Percentiles rank a stretch among this genome's conserved stretches.
These are phyloP conservation scores for Castanea mollissima DNA, from an alignment of 306 rosid genomes.

Conservation along the genomic window DNA sequence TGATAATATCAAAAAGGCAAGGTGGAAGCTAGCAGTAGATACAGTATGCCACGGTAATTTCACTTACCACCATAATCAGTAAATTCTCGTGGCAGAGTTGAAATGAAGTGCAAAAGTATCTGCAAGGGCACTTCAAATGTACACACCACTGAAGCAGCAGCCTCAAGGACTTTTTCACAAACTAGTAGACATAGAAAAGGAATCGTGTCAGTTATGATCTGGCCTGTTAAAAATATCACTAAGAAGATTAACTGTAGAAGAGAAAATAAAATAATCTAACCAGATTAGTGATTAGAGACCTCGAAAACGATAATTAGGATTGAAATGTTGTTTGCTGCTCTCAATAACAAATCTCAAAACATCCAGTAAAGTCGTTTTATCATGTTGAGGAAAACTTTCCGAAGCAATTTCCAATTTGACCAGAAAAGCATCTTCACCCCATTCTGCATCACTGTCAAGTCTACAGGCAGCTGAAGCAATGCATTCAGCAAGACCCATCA, in stretches of 20 bases:
- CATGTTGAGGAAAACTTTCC: constrained; percentile 37
- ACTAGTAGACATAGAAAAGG: constrained; percentile 50
- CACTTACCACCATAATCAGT: constrained; percentile 76
- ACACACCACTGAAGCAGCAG: constrained; percentile 74
- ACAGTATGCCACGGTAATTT: constrained; percentile 15
- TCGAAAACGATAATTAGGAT: constrained; percentile 86
- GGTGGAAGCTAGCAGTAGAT: constrained; percentile 11
- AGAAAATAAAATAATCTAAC: constrained; percentile 38
- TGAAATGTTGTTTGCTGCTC: constrained; percentile 94
- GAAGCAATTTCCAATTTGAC: constrained; percentile 30
- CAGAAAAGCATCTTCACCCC: constrained; percentile 27
- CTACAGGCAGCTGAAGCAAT: constrained; percentile 69
- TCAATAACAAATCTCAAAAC: constrained; percentile 73
- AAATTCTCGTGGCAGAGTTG: constrained; percentile 80
- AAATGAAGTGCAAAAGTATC: constrained; percentile 65
- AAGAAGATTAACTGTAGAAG: constrained; percentile 19
- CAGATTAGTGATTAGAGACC: constrained; percentile 50
- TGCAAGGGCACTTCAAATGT: constrained; percentile 67
- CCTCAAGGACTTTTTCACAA: constrained; percentile 72
- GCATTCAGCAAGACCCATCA: constrained; percentile 88
- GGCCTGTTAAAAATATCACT: constrained; percentile 12
- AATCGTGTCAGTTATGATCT: constrained; percentile 24
- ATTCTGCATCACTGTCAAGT: constrained; percentile 35
- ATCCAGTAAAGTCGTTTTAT: constrained; percentile 52
- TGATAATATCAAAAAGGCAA: background rate